Base-by-base conservation (phyloP, 768 basidiomycete genomes). In the Suillus variegatus region DNA sequence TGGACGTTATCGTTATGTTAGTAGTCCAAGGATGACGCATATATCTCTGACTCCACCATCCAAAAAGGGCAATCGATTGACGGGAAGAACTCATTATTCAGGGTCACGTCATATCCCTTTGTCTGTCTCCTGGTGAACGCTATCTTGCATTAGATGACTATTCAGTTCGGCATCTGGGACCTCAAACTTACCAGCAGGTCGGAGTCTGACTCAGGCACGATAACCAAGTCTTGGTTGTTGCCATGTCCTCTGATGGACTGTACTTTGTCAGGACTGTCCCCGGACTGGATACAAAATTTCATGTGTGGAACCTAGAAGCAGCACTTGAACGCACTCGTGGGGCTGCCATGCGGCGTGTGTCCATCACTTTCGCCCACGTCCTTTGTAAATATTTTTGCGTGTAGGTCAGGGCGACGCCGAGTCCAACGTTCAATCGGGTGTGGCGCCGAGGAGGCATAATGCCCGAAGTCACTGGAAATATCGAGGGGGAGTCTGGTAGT, bases 231-330 rank as follows among this genome's bases (percentile, higher is more conserved):
- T 81, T 91, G 41, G 82, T 85, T 6, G 81, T 97, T 4, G 92
- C 93, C 6, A 71, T 95, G 51, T 94, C 91, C 69, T 82, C 84
- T 2, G 94, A 97, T 78, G 94, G 91, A 12, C 88, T 84, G 70
- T 86, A 88, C 63, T 82, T 97, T 7, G 93, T 88, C 4, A 93
- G 91, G 70, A 93, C 88, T 12, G 14, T 16, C 25, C 0, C 2
- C 14, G 94, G 94, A 0, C 85, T 85, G 71, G 94, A 97, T 73
- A 82, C 86, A 65, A 80, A 84, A 46, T 77, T 96, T 1, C n/a
- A 91, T 6, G 84, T 94, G 0, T 97, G 95, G 95, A 88, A 94
- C 69, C 85, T 82, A 9, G 86, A 87, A 76, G 47, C 20, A n/a
- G 47, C 18, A 12, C 51, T 62, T 8, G 9, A 54, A 16, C 18